Base-by-base conservation (phyloP, 2,329 filamentous ascomycete genomes). In the Ustulina deusta region DNA sequence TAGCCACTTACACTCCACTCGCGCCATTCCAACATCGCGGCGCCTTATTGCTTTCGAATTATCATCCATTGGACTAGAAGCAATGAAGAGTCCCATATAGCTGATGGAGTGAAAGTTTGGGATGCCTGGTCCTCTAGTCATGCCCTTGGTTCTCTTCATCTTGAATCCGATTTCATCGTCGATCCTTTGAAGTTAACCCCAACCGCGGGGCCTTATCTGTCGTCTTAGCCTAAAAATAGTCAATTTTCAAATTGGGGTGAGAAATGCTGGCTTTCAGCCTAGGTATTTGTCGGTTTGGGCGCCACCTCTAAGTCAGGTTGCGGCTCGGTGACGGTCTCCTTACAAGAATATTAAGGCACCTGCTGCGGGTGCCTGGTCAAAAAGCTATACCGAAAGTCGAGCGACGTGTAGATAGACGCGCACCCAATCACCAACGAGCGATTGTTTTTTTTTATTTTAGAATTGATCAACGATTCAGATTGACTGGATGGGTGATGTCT, bases 211-310 rank as follows among this genome's bases (percentile, higher is more conserved):
- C 44, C 9, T 17, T 7, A 2, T 15, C n/a, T n/a, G n/a, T 27
- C 62, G 61, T 49, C 70, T 49, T 20, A 74, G 20, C 1, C 73
- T 72, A n/a, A 60, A 68, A 10, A 75, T 71, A 9, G 55, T 71
- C 10, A n/a, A 42, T 40, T 63, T 60, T 58, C 17, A 66, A 20
- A 22, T 15, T n/a, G 40, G 44, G 6, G 15, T 6, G 15, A 22
- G 20, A 22, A 34, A 7, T 4, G n/a, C 13, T 4, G 54, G 54
- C 15, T 2, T 36, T 29, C 9, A 29, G 22, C 54, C 54, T 36
- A 46, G 22, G 51, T 5, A 29, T 62, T 65, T 9, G 60, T 46
- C 22, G 29, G 63, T 38, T 62, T 10, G 36, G 44, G 40, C 3
- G 56, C 56, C 20, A 70, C 42, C 60, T 71, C 69, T 22, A 69